Evolutionary conservation across 2,329 filamentous ascomycete genomes (phyloP).

Genomic region (Ustulina deusta): DNA sequence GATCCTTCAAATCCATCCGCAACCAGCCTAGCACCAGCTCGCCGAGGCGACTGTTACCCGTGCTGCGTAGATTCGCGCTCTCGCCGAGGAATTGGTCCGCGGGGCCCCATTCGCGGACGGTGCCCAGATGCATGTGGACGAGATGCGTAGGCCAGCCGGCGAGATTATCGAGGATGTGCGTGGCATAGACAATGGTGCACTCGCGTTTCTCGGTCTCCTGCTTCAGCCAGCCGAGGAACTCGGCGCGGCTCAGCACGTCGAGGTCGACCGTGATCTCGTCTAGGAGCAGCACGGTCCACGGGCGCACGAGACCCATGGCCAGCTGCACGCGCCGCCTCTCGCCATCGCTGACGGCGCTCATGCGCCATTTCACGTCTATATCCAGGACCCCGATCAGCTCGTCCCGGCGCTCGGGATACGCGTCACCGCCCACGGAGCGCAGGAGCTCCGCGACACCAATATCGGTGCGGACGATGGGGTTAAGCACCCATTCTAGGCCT

Average conservation of each 20-base stretch:
- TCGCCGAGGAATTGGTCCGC: conserved; percentile 75
- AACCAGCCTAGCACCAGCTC: conserved; percentile 92
- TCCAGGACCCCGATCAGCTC: conserved; percentile 90
- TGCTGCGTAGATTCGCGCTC: conserved; percentile 55
- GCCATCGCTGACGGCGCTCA: conserved; percentile 95
- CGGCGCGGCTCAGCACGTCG: conserved; percentile 84
- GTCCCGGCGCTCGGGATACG: conserved; percentile 83
- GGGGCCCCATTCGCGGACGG: conserved; percentile 85
- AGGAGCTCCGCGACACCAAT: conserved; percentile 92
- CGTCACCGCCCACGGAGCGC: conserved; percentile 84
- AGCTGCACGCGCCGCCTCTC: conserved; percentile 92
- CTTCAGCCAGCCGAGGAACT: conserved; percentile 89
- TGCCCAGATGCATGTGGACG: conserved; percentile 93
- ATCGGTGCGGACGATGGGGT: conserved; percentile 94
- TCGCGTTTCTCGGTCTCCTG: conserved; percentile 83
- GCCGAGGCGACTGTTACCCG: conserved; percentile 85
- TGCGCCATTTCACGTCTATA: conserved; percentile 91
- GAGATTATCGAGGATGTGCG: conserved; percentile 95
- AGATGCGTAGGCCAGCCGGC: conserved; percentile 95
- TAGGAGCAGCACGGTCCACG: conserved; percentile 90
- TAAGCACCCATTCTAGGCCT: conserved; percentile 97
- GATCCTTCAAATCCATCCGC: conserved; percentile 79
- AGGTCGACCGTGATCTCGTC: conserved; percentile 98
- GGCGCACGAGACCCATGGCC: conserved; percentile 92
- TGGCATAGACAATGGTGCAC: conserved; percentile 97